Conservation (phyloP, 2,329 filamentous ascomycete genomes). For the Colletotrichum sp. region DNA sequence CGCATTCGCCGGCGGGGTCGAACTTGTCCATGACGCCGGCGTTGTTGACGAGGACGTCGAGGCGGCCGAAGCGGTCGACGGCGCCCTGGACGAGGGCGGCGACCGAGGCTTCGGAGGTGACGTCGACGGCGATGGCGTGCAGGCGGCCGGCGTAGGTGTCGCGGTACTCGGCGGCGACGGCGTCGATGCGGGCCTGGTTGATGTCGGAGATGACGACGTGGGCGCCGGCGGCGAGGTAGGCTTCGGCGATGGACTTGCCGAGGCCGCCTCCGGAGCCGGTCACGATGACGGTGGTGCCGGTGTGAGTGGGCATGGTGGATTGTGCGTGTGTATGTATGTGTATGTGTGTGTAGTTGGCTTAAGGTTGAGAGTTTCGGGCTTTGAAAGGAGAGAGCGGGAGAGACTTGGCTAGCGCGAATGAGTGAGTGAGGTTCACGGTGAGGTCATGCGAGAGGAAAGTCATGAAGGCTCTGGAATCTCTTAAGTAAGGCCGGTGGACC, state of each 20-base stretch:
- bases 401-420: neutral
- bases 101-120: conserved; percentile 13
- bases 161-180: conserved; percentile 5
- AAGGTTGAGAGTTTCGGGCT: neutral
- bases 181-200: conserved; percentile 19
- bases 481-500: neutral
- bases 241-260: conserved; percentile 33
- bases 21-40: conserved; percentile 64
- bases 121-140: conserved; percentile 11
- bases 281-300: conserved; percentile 32
- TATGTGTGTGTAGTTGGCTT: neutral
- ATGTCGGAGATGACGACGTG: conserved; percentile 39
- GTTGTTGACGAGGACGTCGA: conserved; percentile 63
- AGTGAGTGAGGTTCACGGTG: neutral
- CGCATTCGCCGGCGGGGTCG: conserved; percentile 53
- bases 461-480: neutral
- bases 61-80: conserved; percentile 22
- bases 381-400: neutral
- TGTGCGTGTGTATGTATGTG: neutral
- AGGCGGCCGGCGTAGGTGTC: conserved; percentile 17
- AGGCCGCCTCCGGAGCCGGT: conserved; percentile 37
- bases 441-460: neutral
- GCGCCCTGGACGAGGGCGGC: neutral
- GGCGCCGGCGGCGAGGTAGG: conserved; percentile 33
- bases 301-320: conserved; percentile 1